These are phyloP conservation scores for Suillus bovinus DNA, from an alignment of 768 basidiomycete species.

Conservation along the genomic window DNA sequence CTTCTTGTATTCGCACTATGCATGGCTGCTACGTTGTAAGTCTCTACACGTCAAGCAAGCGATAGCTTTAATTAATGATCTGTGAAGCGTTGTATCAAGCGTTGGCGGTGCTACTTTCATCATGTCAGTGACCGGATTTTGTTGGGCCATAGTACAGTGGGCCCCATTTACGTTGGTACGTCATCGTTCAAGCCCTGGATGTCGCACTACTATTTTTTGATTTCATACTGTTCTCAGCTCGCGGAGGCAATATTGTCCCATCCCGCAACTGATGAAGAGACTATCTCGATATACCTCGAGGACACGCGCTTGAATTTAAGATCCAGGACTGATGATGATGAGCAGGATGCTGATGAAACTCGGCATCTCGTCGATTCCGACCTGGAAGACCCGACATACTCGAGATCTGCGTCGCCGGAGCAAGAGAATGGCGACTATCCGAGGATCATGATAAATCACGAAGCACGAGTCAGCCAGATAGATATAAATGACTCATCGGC, in stretches of 20 bases:
- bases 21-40: constrained; percentile 86
- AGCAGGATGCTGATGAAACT: constrained; percentile 31
- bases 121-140: constrained; percentile 79
- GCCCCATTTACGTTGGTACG: constrained; percentile 86
- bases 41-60: constrained; percentile 21
- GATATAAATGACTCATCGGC: constrained; percentile 33
- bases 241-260: constrained; percentile 84
- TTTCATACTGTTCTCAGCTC: constrained; percentile 46
- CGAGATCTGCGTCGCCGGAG: constrained; percentile 12
- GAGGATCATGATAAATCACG: constrained; percentile 41
- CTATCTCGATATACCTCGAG: constrained; percentile 21
- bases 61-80: constrained; percentile 5
- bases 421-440: constrained; percentile 17
- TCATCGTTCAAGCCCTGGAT: constrained; percentile 11
- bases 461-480: constrained; percentile 50
- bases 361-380: constrained; percentile 21
- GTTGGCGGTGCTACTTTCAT: constrained; percentile 74
- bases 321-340: constrained; percentile 13
- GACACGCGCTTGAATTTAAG: constrained; percentile 34
- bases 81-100: constrained; percentile 63
- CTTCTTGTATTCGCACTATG: constrained; percentile 72
- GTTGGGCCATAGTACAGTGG: constrained; percentile 95
- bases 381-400: constrained; percentile 19
- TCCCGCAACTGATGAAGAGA: constrained; percentile 35
- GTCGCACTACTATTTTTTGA: constrained; percentile 19